phyloP scores from a whole-genome alignment of 2,329 filamentous ascomycete genomes.

The Fusarium sp. region DNA sequence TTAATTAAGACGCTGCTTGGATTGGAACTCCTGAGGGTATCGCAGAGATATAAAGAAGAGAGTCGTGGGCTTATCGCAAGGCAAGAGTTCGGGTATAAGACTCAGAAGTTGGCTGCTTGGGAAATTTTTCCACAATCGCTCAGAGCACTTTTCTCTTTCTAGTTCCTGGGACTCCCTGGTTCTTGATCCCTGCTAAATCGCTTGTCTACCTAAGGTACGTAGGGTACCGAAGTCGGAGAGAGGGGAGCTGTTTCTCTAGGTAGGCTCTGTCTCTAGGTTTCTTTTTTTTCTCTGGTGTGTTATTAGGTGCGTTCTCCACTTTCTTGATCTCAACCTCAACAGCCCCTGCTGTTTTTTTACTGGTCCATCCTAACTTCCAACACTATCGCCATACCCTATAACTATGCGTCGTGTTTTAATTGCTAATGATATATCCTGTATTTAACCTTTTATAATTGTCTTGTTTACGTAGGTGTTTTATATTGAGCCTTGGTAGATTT shows the following conservation, averaged over 20 bases:
- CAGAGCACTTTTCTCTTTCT: constrained; percentile 40
- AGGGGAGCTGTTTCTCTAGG: constrained; percentile 14
- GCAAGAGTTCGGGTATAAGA: constrained; percentile 25
- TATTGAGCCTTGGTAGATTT: neutral
- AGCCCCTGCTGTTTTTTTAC: constrained; percentile 1
- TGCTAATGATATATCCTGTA: neutral
- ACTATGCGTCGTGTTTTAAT: neutral
- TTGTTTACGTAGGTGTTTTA: neutral
- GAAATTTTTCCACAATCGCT: constrained; percentile 48
- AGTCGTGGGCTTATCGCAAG: constrained; percentile 33
- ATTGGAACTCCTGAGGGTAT: constrained; percentile 17
- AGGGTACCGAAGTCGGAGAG: constrained; percentile 46
- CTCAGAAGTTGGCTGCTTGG: constrained; percentile 26
- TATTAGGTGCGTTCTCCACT: constrained; percentile 9
- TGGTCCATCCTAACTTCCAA: neutral
- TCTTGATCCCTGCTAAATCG: constrained; percentile 37
- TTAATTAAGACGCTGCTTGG: constrained; percentile 12
- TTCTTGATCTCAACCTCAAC: neutral
- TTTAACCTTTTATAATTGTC: too few species aligned
- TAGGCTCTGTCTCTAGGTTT: neutral
- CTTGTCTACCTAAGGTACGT: constrained; percentile 30
- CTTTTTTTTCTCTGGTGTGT: constrained; percentile 28
- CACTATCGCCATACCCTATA: constrained; percentile 23
- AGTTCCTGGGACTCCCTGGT: constrained; percentile 23
- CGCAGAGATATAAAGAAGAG: constrained; percentile 15